phyloP scores from a whole-genome alignment of 352 stramenopile genomes.

The Pythium grandisporangium region DNA sequence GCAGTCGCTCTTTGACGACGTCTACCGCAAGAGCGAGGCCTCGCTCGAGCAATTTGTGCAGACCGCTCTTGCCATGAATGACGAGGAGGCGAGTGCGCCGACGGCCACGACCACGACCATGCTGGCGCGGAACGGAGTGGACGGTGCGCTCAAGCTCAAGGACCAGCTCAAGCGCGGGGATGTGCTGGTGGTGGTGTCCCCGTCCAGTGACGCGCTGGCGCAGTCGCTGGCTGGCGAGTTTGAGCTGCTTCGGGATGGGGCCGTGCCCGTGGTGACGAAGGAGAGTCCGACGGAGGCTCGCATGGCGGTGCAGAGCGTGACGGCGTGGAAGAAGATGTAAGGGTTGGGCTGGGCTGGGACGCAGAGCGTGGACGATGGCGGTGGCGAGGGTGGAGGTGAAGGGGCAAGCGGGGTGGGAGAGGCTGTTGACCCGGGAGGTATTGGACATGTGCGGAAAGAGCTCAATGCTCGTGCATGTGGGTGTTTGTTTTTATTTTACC shows the following conservation, averaged over 20 bases:
- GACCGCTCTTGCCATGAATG: constrained; percentile 10
- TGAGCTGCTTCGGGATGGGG: constrained; percentile 24
- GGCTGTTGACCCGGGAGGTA: no score
- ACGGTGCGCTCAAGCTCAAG: constrained; percentile 32
- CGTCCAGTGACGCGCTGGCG: constrained; percentile 18
- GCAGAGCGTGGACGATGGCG: no score
- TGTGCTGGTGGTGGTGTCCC: constrained; percentile 44
- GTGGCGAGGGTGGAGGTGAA: no score
- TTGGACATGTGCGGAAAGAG: no score
- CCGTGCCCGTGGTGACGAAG: constrained; percentile 41
- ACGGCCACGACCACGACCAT: constrained; percentile 12
- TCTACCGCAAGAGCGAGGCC: constrained; percentile 49
- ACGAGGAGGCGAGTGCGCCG: constrained; percentile 5
- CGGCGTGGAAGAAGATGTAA: constrained; percentile 41
- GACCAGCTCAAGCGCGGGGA: constrained; percentile 41
- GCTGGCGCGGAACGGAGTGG: constrained; percentile 30
- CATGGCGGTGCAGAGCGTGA: constrained; percentile 29
- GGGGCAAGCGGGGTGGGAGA: no score
- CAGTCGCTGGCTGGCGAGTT: constrained; percentile 27
- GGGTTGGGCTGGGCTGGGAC: not conserved
- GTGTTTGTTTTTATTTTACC: no score
- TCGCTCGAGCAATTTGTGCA: constrained; percentile 49
- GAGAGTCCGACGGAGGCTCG: constrained; percentile 38
- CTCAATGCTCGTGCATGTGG: no score
- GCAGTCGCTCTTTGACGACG: constrained; percentile 53